A percentile compares a stretch with the other conserved stretches of the same genome.
Evolutionary conservation across 139 green algal species (phyloP).

Genomic region (Chlorella sp.): DNA sequence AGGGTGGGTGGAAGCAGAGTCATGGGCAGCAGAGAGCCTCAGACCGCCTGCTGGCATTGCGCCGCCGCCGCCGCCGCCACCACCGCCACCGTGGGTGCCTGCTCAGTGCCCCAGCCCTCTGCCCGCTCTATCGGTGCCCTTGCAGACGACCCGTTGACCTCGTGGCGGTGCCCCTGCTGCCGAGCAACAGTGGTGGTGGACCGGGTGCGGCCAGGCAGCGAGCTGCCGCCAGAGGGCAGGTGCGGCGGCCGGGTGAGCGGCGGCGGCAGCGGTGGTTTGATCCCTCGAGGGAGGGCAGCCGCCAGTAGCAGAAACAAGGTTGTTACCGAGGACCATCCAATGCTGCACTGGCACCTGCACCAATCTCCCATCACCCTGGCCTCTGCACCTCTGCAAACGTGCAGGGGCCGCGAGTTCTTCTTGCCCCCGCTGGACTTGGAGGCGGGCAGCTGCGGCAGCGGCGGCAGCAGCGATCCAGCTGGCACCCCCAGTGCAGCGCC

Average conservation of each 20-base stretch:
- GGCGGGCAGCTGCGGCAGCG: not conserved
- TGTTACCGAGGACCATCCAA: too few relatives aligned
- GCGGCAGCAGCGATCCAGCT: not conserved
- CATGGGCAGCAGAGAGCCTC: not conserved
- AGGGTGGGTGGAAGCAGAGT: not conserved
- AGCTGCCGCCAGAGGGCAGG: not conserved
- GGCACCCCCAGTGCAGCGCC: not conserved
- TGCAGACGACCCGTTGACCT: not conserved
- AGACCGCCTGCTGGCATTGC: not conserved
- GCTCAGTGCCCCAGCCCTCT: not conserved
- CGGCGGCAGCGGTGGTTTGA: not conserved
- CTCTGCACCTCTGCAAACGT: not conserved
- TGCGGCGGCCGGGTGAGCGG: not conserved
- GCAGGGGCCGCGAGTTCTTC: not conserved
- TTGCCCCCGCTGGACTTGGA: not conserved
- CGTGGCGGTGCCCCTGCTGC: conserved; percentile 18
- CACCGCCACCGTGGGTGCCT: not conserved
- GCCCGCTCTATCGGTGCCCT: not conserved
- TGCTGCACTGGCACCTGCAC: too few relatives aligned
- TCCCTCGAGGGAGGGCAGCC: too few relatives aligned
- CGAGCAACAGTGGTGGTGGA: not conserved
- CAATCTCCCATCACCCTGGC: too few relatives aligned
- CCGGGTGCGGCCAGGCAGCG: not conserved
- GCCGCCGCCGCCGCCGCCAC: not conserved
- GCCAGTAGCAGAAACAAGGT: too few relatives aligned